Evolutionary conservation across 257 asterid species (phyloP).

Genomic region (Cinchona pubescens): DNA sequence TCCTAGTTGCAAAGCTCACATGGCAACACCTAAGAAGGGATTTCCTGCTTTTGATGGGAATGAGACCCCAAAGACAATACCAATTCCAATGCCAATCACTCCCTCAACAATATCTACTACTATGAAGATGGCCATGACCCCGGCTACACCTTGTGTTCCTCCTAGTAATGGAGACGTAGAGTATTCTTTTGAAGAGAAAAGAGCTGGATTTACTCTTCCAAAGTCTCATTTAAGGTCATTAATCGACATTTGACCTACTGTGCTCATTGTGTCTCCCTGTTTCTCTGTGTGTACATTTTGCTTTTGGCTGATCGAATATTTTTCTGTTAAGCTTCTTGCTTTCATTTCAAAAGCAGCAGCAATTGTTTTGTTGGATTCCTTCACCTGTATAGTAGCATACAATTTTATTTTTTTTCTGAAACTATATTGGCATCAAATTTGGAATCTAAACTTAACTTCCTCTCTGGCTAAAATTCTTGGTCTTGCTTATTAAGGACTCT

Average conservation of each 20-base stretch:
- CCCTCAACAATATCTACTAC: constrained; percentile 32
- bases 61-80: constrained; percentile 35
- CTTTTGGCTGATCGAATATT: too few relatives aligned
- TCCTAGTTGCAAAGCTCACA: constrained; percentile 13
- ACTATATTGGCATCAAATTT: too few relatives aligned
- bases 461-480: too few relatives aligned
- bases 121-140: constrained; percentile 42
- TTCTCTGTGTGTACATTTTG: too few relatives aligned
- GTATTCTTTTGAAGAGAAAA: constrained; percentile 66
- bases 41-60: constrained; percentile 17
- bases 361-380: too few relatives aligned
- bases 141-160: constrained; percentile 22
- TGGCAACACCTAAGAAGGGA: constrained; percentile 32
- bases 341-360: too few relatives aligned
- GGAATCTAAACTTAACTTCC: too few relatives aligned
- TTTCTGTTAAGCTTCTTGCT: too few relatives aligned
- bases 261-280: not conserved
- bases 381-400: too few relatives aligned
- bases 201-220: constrained; percentile 53
- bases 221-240: constrained; percentile 21
- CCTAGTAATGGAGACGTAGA: constrained; percentile 19
- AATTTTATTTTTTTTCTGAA: too few relatives aligned
- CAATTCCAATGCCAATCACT: constrained; percentile 32
- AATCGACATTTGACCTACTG: constrained; percentile 22
- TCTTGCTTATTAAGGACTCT: too few relatives aligned